These are phyloP conservation scores for Saccharomyces uvarum DNA, from an alignment of 1,139 yeast genomes.

Conservation along the genomic window DNA sequence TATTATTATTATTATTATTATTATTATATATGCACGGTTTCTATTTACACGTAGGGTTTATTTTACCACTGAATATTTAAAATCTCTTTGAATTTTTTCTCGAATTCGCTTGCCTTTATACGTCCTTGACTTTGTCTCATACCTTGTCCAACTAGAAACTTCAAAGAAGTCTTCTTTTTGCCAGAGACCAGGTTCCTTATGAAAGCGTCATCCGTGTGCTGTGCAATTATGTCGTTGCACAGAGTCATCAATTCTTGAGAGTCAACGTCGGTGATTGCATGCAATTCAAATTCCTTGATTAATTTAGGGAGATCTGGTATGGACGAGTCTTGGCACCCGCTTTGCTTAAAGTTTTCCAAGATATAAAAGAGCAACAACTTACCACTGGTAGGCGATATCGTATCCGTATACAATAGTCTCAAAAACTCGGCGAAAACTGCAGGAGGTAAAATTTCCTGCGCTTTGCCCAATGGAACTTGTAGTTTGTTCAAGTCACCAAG, in stretches of 20 bases:
- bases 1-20: slow-evolving; percentile 2
- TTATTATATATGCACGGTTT: slow-evolving; percentile 1
- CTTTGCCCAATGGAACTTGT: slow-evolving; percentile 36
- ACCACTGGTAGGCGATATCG: slow-evolving; percentile 54
- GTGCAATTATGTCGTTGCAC: slow-evolving; percentile 45
- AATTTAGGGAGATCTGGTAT: slow-evolving; percentile 34
- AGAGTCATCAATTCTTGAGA: slow-evolving; percentile 42
- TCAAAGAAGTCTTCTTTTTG: slow-evolving; percentile 54
- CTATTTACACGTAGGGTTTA: slow-evolving; percentile 1
- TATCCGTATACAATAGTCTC: slow-evolving; percentile 33
- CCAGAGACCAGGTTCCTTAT: slow-evolving; percentile 52
- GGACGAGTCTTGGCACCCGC: slow-evolving; percentile 10
- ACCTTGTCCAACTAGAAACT: slow-evolving; percentile 75
- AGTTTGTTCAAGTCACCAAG: slow-evolving; percentile 60
- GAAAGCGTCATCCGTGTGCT: slow-evolving; percentile 43
- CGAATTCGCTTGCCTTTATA: slow-evolving; percentile 45
- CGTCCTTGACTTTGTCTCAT: slow-evolving; percentile 74
- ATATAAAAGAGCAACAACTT: slow-evolving; percentile 54
- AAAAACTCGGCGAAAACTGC: slow-evolving; percentile 40
- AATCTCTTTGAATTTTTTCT: slow-evolving; percentile 36
- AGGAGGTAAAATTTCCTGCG: slow-evolving; percentile 33
- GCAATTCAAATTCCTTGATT: slow-evolving; percentile 51
- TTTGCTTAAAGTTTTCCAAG: slow-evolving; percentile 40
- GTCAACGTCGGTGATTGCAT: slow-evolving; percentile 27
- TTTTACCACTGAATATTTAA: slow-evolving; percentile 16